phyloP scores from a whole-genome alignment of 176 grass and related monocot genomes.

The Raddia distichophylla region DNA sequence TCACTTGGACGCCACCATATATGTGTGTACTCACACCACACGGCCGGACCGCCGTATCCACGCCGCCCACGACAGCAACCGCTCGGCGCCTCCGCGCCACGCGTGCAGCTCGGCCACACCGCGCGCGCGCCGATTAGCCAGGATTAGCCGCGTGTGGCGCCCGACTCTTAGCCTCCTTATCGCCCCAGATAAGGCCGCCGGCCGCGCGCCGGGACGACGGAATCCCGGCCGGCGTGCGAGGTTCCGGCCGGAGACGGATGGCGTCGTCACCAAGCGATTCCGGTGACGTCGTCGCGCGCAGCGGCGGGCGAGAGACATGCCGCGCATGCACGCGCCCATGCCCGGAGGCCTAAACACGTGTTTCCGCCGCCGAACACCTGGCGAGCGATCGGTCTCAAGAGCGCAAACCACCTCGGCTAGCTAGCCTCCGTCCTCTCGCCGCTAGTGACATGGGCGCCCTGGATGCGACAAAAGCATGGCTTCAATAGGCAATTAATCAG shows the following conservation, averaged over 20 bases:
- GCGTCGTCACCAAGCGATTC: too few species aligned
- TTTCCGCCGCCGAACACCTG: conserved; percentile 6
- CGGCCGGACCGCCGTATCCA: background rate
- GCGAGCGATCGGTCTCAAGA: background rate
- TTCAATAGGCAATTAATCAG: background rate
- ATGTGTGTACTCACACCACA: too few species aligned
- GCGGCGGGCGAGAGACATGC: conserved; percentile 10
- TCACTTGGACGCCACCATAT: background rate
- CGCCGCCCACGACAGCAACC: conserved; percentile 38
- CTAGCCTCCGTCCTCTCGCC: too few species aligned
- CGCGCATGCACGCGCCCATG: conserved; percentile 38
- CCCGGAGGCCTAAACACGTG: conserved; percentile 30
- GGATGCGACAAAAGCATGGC: conserved; percentile 36
- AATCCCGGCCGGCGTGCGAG: background rate
- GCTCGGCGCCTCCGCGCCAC: background rate
- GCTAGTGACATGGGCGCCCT: conserved; percentile 10
- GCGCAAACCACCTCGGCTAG: too few species aligned
- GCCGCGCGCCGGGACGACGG: background rate
- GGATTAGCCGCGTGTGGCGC: conserved; percentile 39
- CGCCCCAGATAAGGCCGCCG: conserved; percentile 39
- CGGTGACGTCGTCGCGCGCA: background rate
- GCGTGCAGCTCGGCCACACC: background rate
- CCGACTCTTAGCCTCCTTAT: conserved; percentile 11
- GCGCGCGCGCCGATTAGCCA: background rate
- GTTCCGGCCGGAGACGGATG: conserved; percentile 10